Base-by-base conservation (phyloP, 257 asterid genomes). In the Fraxinus quadrangulata region DNA sequence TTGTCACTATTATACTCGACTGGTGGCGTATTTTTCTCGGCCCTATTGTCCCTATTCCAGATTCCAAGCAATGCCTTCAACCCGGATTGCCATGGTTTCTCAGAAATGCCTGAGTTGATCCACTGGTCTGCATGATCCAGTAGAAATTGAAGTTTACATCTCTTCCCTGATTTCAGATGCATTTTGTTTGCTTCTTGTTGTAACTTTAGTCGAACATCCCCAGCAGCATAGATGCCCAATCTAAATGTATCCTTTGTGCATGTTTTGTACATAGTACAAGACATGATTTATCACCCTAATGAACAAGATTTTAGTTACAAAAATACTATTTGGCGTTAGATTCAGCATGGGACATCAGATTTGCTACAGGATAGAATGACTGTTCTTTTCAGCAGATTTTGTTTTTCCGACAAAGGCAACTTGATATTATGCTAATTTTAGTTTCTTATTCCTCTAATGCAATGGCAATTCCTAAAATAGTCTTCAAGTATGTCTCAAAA, bases 1-100 rank as follows among this genome's bases (percentile, higher is more conserved):
- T 95, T 1, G 99, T 95, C 34, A 93, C 99, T 16, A 95, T 95
- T 33, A 85, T 93, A 85, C 98, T 94, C 13, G 97, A 95, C 86
- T 80, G 92, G 45, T 95, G 99, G 99, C 96, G 99, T 49, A 77
- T 95, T 73, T 90, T 90, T 77, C 96, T 95, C 0, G 98, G 99
- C 39, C 98, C 98, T 1, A 91, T 95, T 63, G 93, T 94, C 63
- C 82, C 88, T 0, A 28, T 91, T 74, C 83, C 94, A 26, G 90
- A 86, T 61, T 73, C 87, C 42, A 89, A 91, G 70, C 98, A 90
- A 71, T 93, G 97, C 81, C 75, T 71, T 80, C 87, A 89, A 90
- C 91, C 92, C 0, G 96, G 97, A 74, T 84, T 93, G 54, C 96
- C 97, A 0, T 93, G 97, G 99, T 89, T 90, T 76, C 84, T 88